phyloP scores from a whole-genome alignment of 2,329 filamentous ascomycete species.

The Pleoardoris graminearum region DNA sequence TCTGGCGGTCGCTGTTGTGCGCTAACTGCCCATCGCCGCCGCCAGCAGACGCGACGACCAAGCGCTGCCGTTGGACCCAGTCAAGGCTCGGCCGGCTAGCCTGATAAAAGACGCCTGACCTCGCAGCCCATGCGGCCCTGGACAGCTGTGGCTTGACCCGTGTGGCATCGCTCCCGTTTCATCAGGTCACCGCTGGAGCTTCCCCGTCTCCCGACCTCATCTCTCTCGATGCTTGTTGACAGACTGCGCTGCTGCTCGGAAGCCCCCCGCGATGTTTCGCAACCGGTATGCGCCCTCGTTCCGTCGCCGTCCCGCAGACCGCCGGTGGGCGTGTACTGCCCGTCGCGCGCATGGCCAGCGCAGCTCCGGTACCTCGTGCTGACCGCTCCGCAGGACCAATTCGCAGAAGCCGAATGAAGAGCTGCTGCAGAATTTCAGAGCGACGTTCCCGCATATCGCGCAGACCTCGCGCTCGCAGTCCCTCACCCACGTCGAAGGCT shows the following conservation, averaged over 20 bases:
- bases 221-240: slow-evolving; percentile 39
- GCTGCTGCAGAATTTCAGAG: slow-evolving; percentile 80
- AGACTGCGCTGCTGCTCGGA: slow-evolving; percentile 31
- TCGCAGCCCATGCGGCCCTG: slow-evolving; percentile 26
- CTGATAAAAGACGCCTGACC: slow-evolving; percentile 44
- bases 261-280: slow-evolving; percentile 50
- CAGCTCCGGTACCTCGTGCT: slow-evolving; percentile 23
- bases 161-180: slow-evolving; percentile 43
- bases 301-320: slow-evolving; percentile 3
- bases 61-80: slow-evolving; percentile 28
- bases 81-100: slow-evolving; percentile 31
- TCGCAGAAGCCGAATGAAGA: slow-evolving; percentile 86
- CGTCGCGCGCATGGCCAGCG: slow-evolving; percentile 29
- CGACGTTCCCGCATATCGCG: slow-evolving; percentile 74
- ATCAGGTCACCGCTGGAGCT: slow-evolving; percentile 30
- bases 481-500: slow-evolving; percentile 44
- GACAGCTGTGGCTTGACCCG: slow-evolving; percentile 41
- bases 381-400: slow-evolving; percentile 61
- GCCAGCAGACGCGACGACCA: slow-evolving; percentile 24
- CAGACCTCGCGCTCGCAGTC: slow-evolving; percentile 49
- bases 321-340: slow-evolving; percentile 27
- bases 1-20: slow-evolving; percentile 15
- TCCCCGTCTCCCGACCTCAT: slow-evolving; percentile 31
- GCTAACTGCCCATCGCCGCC: slow-evolving; percentile 9
- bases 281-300: slow-evolving; percentile 46